Evolutionary conservation across 2,329 filamentous ascomycete species (phyloP), one percentile per base, ranked within the genome.

Genomic region (Alternaria consortialis): DNA sequence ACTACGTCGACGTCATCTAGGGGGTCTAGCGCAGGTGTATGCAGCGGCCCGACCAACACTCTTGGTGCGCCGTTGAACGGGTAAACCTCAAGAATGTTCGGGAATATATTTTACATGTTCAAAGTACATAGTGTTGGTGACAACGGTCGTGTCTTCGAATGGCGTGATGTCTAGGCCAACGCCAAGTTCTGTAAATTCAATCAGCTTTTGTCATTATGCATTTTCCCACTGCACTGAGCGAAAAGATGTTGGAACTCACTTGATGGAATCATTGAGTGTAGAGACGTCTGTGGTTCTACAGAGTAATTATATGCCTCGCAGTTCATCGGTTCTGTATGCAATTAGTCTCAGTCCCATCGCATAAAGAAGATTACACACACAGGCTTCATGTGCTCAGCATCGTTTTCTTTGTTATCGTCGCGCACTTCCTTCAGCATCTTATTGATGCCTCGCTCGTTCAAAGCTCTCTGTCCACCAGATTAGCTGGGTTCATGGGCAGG

Each of bases 361-460:
- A 11, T 27, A 12, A 13, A 6, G 9, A n/a, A 40, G 9, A 20
- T 23, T 9, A n/a, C 37, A 12, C 72, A 60, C 7, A 78, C 76
- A 5, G 75, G 72, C 61, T 71, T 72, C 82, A 91, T 83, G 71
- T 91, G 87, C 66, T 90, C 84, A 11, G 88, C 83, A 76, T 98
- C 94, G 64, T 92, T 95, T 69, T 98, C 95, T 72, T 89, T 92
- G 72, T 92, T 94, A 74, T 94, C 92, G 68, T 95, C 93, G 62
- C 94, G 86, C 17, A 94, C 94, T 72, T 98, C 95, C 7, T 94
- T 92, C 11, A 99, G 83, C 84, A 98, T 91, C 72, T 91, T 92
- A 79, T 98, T 93, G 75, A 99, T 97, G 58, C 95, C 95, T 72
- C 91, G 88, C 58, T 93, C 89, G 80, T 95, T 96, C 51, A 99